These are phyloP conservation scores for Auricularia sp. DNA, from an alignment of 768 basidiomycete species.

Conservation along the genomic window DNA sequence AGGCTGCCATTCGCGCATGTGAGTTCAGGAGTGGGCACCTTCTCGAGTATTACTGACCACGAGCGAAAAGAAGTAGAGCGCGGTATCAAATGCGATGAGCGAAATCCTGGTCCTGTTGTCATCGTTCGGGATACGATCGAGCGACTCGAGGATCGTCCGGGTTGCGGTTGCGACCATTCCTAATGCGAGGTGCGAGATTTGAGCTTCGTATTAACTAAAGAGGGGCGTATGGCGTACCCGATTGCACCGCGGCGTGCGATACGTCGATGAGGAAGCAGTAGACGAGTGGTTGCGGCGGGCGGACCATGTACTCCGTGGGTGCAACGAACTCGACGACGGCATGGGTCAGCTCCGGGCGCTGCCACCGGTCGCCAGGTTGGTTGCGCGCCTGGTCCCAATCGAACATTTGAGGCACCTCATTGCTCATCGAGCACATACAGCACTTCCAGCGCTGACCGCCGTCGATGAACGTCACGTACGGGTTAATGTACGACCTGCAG, in stretches of 20 bases:
- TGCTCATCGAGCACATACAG: slow-evolving; percentile 97
- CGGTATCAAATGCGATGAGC: slow-evolving; percentile 84
- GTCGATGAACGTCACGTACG: slow-evolving; percentile 95
- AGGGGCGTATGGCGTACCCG: slow-evolving; percentile 38
- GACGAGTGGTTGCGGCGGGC: slow-evolving; percentile 93
- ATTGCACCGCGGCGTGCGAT: slow-evolving; percentile 83
- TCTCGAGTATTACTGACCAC: slow-evolving; percentile 33
- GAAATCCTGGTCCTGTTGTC: slow-evolving; percentile 88
- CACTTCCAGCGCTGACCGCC: slow-evolving; percentile 98
- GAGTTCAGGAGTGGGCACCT: slow-evolving; percentile 18
- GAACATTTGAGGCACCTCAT: slow-evolving; percentile 96
- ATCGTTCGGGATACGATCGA: slow-evolving; percentile 92
- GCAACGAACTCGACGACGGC: slow-evolving; percentile 95
- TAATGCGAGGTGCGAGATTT: slow-evolving; percentile 16
- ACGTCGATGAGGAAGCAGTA: slow-evolving; percentile 98
- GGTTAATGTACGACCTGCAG: slow-evolving; percentile 95
- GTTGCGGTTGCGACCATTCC: slow-evolving; percentile 99
- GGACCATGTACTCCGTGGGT: slow-evolving; percentile 98
- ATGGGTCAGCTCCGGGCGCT: slow-evolving; percentile 85
- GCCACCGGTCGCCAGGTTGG: slow-evolving; percentile 92
- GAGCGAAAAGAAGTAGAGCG: slow-evolving; percentile 94
- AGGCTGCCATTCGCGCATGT: slow-evolving; percentile 30
- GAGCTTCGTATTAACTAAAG: background rate
- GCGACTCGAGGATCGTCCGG: slow-evolving; percentile 87
- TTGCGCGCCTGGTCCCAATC: slow-evolving; percentile 96